These are phyloP conservation scores for Rubia balearica DNA, from an alignment of 305 asterid species.

Conservation along the genomic window DNA sequence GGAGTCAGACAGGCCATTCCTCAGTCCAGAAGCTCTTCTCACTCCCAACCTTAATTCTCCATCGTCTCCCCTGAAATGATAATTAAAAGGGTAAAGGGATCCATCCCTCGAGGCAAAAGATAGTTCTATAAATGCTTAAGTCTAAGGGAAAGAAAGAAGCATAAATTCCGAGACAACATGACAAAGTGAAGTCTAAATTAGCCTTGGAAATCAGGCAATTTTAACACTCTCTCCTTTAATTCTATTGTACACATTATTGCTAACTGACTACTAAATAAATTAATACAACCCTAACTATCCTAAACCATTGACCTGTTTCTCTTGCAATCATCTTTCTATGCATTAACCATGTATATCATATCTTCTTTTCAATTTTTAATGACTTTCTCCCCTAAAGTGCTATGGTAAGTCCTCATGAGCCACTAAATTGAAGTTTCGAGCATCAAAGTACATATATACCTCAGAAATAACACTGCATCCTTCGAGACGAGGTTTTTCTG, in stretches of 20 bases:
- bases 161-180: background rate
- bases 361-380: background rate
- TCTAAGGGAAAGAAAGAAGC: background rate
- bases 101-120: background rate
- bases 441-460: slow-evolving; percentile 35
- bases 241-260: background rate
- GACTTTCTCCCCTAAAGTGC: background rate
- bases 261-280: too few species aligned
- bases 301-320: background rate
- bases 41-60: slow-evolving; percentile 87
- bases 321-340: slow-evolving; percentile 4
- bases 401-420: slow-evolving; percentile 2
- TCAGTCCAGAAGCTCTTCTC: slow-evolving; percentile 87
- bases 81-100: background rate
- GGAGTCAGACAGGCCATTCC: slow-evolving; percentile 80
- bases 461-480: slow-evolving; percentile 91
- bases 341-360: background rate
- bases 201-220: background rate
- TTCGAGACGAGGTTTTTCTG: slow-evolving; percentile 87
- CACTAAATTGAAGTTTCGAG: slow-evolving; percentile 7
- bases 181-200: background rate
- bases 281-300: background rate
- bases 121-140: background rate
- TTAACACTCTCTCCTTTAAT: background rate
- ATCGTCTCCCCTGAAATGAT: slow-evolving; percentile 64